Evolutionary conservation across 1,284 basidiomycete species (phyloP), one percentile per base, ranked within the genome.

Genomic region (Salmacisia buchloeana): DNA sequence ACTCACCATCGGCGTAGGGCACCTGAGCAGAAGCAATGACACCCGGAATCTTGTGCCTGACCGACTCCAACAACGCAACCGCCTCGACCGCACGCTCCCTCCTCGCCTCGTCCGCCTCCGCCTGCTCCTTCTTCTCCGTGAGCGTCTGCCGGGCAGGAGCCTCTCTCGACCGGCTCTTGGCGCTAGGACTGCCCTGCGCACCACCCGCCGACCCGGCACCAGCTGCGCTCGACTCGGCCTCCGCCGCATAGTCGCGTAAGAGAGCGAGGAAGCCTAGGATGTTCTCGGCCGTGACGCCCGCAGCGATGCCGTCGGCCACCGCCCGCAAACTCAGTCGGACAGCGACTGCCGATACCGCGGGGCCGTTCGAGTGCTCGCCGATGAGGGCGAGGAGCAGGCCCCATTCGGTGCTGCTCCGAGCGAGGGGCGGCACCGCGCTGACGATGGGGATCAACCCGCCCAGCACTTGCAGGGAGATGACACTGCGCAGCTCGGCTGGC

Each of bases 381-480:
- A 98, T 85, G n/a, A 97, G 83, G 0, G 91, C 88, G 72, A 96
- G 91, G 18, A 94, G 85, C 36, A 97, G 83, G 61, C 90, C 91
- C 96, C 96, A 98, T 80, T 98, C 94, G 0, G 94, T 97, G 72
- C 90, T 88, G 2, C 92, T 93, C 64, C 89, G 67, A 15, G 41
- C 62, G 59, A 68, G 86, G 4, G 86, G 83, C 39, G 84, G 82
- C 73, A 92, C 86, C 58, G 89, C 87, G 73, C 89, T 86, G 33
- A 96, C 82, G 45, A 98, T 87, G 63, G 87, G 81, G 35, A 86
- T 85, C 13, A 97, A 84, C 0, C 96, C 96, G 3, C 88, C 86
- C 62, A 93, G 87, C 36, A 97, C 85, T 80, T 97, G 93, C 77
- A 97, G 91, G 5, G 91, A 90, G 2, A 94, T 89, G 0, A 90